A percentile compares a stretch with the other conserved stretches of the same genome.
phyloP scores from a whole-genome alignment of 441 rosid species.

The Rhodomyrtus psidioides region DNA sequence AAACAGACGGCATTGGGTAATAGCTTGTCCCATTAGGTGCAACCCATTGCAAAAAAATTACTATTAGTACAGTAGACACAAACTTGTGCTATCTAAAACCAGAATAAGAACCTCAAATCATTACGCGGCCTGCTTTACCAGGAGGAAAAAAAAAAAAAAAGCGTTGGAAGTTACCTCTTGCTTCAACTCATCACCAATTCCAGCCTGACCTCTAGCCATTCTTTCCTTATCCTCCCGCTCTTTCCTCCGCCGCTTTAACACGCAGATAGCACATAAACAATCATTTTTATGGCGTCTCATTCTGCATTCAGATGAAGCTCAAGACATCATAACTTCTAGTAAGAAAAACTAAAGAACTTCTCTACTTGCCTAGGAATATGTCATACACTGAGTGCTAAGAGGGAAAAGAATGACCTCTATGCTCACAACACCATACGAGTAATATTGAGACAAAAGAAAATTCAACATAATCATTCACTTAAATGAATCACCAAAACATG shows the following conservation, averaged over 20 bases:
- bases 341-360: background rate
- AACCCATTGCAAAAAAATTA: background rate
- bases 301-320: constrained; percentile 31
- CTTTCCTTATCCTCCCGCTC: constrained; percentile 78
- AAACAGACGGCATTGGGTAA: background rate
- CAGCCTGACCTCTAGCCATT: constrained; percentile 48
- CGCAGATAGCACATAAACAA: constrained; percentile 94
- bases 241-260: constrained; percentile 83
- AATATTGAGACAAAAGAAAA: background rate
- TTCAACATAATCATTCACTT: background rate
- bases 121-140: background rate
- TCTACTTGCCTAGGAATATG: background rate
- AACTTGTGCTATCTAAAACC: background rate
- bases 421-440: background rate
- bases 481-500: background rate
- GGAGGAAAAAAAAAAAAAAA: background rate
- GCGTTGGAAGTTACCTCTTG: constrained; percentile 34
- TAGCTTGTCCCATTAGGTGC: background rate
- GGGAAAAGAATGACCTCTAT: background rate
- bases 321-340: background rate
- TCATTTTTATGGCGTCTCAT: constrained; percentile 81
- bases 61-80: background rate
- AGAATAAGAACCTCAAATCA: background rate
- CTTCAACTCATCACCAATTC: constrained; percentile 37
- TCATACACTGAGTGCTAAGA: background rate